phyloP scores from a whole-genome alignment of 345 rosid genomes.

The rapeseed (Brassica napus) region Da-Ae NC_063448.1:5008501-5009000 shows the following conservation, averaged over 20 bases:
- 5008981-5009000: constrained; percentile 16
- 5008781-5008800: constrained; percentile 16
- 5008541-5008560: no score
- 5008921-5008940: constrained; percentile 28
- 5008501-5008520: neutral
- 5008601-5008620: no score
- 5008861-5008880: neutral
- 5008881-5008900: neutral
- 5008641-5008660: neutral
- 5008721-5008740: neutral
- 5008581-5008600: neutral
- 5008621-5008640: no score
- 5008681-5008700: neutral
- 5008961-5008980: constrained; percentile 16
- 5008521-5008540: no score
- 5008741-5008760: neutral
- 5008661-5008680: neutral
- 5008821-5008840: constrained; percentile 30
- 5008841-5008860: neutral
- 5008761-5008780: constrained; percentile 15
- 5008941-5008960: neutral
- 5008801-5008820: constrained; percentile 19
- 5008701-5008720: constrained; percentile 7
- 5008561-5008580: neutral
- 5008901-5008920: constrained; percentile 14